Evolutionary conservation across 805 yeast species (phyloP).

Genomic region (Ogataea saltuana): DNA sequence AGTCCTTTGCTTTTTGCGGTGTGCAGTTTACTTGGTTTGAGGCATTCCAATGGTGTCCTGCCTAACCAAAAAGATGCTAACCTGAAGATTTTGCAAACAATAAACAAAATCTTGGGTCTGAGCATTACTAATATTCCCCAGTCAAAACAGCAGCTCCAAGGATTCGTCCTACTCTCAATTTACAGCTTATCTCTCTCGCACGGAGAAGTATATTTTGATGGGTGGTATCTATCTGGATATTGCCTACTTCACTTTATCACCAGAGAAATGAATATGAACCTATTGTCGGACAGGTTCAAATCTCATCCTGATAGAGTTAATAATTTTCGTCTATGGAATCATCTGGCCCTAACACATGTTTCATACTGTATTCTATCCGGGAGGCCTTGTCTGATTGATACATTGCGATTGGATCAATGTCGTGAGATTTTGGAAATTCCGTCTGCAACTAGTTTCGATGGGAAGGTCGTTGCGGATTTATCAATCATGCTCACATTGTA

Average conservation of each 20-base stretch:
- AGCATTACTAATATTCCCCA: constrained; percentile 46
- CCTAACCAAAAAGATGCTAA: constrained; percentile 33
- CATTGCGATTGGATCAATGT: constrained; percentile 57
- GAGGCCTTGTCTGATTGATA: constrained; percentile 66
- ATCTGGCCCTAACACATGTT: constrained; percentile 63
- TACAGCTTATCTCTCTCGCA: constrained; percentile 60
- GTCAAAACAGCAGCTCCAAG: constrained; percentile 56
- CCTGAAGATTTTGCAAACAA: constrained; percentile 44
- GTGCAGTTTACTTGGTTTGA: constrained; percentile 58
- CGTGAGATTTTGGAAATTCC: constrained; percentile 57
- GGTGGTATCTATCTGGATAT: constrained; percentile 66
- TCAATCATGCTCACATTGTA: constrained; percentile 58
- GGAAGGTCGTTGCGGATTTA: constrained; percentile 72
- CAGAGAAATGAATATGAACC: constrained; percentile 40
- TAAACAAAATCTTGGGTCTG: constrained; percentile 22
- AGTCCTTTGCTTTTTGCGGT: constrained; percentile 63
- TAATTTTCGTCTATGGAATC: constrained; percentile 67
- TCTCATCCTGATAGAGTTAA: constrained; percentile 37
- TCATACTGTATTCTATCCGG: constrained; percentile 65
- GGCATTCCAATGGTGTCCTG: constrained; percentile 36
- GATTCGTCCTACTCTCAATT: constrained; percentile 59
- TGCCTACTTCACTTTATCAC: constrained; percentile 65
- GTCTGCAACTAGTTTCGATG: constrained; percentile 70
- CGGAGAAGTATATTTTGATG: constrained; percentile 55
- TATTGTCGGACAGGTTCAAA: constrained; percentile 27